phyloP scores from a whole-genome alignment of 176 grass and related monocot species.

The Ensete ventricosum region DNA sequence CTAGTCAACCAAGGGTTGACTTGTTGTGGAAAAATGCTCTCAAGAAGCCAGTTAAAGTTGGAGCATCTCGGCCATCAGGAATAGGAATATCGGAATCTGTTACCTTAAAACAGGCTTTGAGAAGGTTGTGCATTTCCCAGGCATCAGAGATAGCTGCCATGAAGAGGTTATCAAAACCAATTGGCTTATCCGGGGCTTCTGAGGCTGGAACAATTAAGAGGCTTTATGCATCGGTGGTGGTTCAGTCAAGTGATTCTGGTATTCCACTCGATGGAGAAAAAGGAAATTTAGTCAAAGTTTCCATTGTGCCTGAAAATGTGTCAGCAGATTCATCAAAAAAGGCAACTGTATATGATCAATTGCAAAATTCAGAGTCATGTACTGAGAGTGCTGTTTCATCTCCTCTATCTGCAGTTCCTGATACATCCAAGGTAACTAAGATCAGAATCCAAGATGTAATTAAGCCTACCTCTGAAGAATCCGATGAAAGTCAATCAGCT shows the following conservation, averaged over 20 bases:
- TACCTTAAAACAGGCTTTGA: constrained; percentile 74
- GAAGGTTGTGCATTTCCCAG: constrained; percentile 27
- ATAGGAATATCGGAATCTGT: constrained; percentile 62
- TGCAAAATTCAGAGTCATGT: constrained; percentile 9
- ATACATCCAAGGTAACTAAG: constrained; percentile 2
- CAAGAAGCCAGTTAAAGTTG: constrained; percentile 43
- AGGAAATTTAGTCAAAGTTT: constrained; percentile 15
- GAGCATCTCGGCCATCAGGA: constrained; percentile 33
- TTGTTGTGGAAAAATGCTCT: constrained; percentile 27
- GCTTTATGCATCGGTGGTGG: constrained; percentile 24
- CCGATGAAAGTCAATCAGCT: constrained; percentile 14
- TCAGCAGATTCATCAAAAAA: constrained; percentile 6
- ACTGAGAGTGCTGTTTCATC: constrained; percentile 7
- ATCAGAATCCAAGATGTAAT: constrained; percentile 21
- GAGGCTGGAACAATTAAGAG: constrained; percentile 24
- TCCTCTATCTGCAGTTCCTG: not conserved
- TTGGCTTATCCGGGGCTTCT: constrained; percentile 9
- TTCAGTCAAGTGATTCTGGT: constrained; percentile 18
- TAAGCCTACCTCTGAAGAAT: constrained; percentile 6
- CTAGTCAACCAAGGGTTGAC: constrained; percentile 23
- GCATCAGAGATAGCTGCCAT: constrained; percentile 30
- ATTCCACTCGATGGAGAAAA: constrained; percentile 1
- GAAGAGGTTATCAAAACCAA: constrained; percentile 23
- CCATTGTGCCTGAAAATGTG: constrained; percentile 13
- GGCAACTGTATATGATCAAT: not conserved